Evolutionary conservation across 2,329 filamentous ascomycete genomes (phyloP).

Genomic region (Sporothrix brasiliensis): DNA sequence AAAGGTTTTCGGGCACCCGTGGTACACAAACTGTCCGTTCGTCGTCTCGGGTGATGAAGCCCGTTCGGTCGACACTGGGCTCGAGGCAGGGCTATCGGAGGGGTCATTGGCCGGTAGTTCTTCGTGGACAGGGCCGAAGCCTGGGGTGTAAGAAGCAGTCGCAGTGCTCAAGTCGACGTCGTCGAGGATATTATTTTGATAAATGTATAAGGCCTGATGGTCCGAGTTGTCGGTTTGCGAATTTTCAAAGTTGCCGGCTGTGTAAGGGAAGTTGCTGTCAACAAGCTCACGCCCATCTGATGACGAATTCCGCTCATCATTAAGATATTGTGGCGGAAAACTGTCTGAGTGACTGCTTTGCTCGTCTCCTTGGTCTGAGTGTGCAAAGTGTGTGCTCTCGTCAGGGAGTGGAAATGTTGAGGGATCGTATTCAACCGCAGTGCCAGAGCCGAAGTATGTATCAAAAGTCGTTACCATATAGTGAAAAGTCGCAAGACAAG

Average conservation of each 20-base stretch:
- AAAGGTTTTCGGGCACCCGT: not conserved
- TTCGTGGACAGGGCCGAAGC: no score
- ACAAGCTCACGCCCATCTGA: not conserved
- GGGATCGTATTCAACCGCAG: not conserved
- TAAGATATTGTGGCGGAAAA: not conserved
- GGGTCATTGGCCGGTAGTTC: not conserved
- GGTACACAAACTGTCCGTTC: not conserved
- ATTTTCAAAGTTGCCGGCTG: not conserved
- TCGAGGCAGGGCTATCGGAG: not conserved
- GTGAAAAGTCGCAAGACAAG: not conserved
- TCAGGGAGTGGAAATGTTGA: not conserved
- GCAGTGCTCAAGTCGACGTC: not conserved
- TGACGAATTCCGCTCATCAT: not conserved
- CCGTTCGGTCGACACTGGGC: not conserved
- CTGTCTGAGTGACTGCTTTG: not conserved
- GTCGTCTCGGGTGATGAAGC: not conserved
- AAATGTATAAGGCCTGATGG: not conserved
- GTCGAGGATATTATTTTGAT: not conserved
- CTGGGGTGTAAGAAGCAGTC: no score
- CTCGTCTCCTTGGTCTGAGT: not conserved
- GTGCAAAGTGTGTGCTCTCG: not conserved
- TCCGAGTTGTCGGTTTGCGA: not conserved
- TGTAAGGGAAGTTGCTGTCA: not conserved
- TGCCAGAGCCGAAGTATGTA: not conserved
- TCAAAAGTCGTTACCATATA: not conserved